Evolutionary conservation across 495 filamentous ascomycete genomes (phyloP).

Genomic region (Hypomontagnella submonticulosa): DNA sequence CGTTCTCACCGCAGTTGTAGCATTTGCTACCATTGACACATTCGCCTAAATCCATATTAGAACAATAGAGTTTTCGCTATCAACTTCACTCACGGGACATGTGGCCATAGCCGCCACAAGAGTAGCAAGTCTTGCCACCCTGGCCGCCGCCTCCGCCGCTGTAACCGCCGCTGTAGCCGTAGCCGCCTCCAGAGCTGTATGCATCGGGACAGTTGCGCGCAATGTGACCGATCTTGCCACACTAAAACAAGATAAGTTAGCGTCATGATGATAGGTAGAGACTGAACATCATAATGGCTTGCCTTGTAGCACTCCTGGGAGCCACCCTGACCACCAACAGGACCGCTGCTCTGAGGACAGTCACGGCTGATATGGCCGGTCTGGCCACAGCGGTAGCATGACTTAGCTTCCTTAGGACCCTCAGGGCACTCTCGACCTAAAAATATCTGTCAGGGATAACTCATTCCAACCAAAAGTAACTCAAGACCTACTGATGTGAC

Average conservation of each 20-base stretch:
- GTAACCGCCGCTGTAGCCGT: slow-evolving; percentile 53
- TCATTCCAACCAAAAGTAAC: not conserved
- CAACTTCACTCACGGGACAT: slow-evolving; percentile 74
- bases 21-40: slow-evolving; percentile 99
- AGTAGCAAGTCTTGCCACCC: slow-evolving; percentile 87
- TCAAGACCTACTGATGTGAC: slow-evolving; percentile 81
- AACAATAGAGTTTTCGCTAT: not conserved
- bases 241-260: slow-evolving; percentile 57
- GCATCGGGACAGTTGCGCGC: slow-evolving; percentile 91
- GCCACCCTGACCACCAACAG: slow-evolving; percentile 54
- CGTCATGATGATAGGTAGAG: not conserved
- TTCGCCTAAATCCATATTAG: slow-evolving; percentile 64
- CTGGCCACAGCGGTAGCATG: slow-evolving; percentile 93
- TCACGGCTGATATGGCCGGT: slow-evolving; percentile 94
- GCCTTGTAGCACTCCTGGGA: slow-evolving; percentile 90
- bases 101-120: slow-evolving; percentile 95
- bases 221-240: slow-evolving; percentile 96
- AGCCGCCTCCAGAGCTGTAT: slow-evolving; percentile 55
- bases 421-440: slow-evolving; percentile 90
- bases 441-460: slow-evolving; percentile 19
- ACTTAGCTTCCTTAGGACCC: slow-evolving; percentile 86
- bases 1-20: slow-evolving; percentile 98
- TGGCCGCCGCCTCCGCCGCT: slow-evolving; percentile 62
- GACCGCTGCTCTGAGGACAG: slow-evolving; percentile 69
- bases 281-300: slow-evolving; percentile 9